Evolutionary conservation across 768 basidiomycete species (phyloP), one percentile per base, ranked within the genome.

Genomic region (Suillus weaverae): DNA sequence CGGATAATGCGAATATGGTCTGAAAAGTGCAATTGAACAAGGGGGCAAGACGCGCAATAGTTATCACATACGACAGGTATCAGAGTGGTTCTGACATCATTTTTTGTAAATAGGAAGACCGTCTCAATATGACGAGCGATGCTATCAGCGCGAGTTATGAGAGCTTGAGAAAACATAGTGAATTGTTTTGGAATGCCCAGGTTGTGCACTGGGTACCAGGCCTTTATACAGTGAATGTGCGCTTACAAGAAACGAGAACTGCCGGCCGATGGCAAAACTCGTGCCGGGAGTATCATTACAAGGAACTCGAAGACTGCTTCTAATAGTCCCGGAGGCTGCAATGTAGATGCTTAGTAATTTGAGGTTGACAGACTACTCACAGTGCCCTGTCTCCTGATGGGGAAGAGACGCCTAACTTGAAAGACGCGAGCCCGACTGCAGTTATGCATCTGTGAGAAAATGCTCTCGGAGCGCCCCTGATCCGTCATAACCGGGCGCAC

Each of bases 1-100:
- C 68, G 11, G 70, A 71, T 14, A 64, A 55, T 1, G 77, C 74
- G 51, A 79, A 76, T 30, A 78, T 43, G 11, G 72, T 77, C 79
- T 80, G 30, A 59, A 62, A 64, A 5, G 20, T 16, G 16, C 5
- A 8, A 16, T 13, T 43, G 30, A 33, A 53, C 41, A 59, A 35
- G 33, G 57, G 13, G 2, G 11, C 11, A 22, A 14, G 20, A 22
- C 0, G 36, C 7, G 38, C 1, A 26, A 62, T 33, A 33, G 7
- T 13, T 20, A n/a, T 60, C 33, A 61, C 70, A 14, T 35, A 73
- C 70, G 38, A 68, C 64, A 0, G 72, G 72, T 36, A 73, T 43
- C 38, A 72, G 61, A 56, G 65, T 64, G 8, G 60, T 68, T 41
- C 43, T 32, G 55, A 72, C 62, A 43, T 72, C 71, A 22, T 68